A percentile compares a stretch with the other conserved stretches of the same genome.
These are phyloP conservation scores for Piloderma croceum DNA, from an alignment of 768 basidiomycete species.

Conservation along the genomic window DNA sequence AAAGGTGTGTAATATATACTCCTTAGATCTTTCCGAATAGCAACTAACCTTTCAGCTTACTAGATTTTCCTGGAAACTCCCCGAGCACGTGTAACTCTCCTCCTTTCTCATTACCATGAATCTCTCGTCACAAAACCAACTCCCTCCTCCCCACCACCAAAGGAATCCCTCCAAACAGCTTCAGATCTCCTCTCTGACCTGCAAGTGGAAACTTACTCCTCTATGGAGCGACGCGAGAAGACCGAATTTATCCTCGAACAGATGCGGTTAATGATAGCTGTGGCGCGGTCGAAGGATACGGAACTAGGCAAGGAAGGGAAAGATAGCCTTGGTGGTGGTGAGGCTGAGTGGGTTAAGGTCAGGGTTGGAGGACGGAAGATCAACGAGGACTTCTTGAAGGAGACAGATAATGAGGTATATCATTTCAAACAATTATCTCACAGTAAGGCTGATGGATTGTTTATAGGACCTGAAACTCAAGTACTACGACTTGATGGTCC, in stretches of 20 bases:
- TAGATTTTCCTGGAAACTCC: constrained; percentile 97
- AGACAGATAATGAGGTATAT: constrained; percentile 78
- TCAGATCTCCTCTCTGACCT: constrained; percentile 91
- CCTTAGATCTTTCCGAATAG: constrained; percentile 2
- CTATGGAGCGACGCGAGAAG: constrained; percentile 97
- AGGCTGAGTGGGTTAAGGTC: constrained; percentile 90
- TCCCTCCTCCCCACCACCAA: constrained; percentile 37
- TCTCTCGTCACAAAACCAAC: constrained; percentile 35
- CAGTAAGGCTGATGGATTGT: constrained; percentile 5
- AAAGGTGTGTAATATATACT: constrained; percentile 56
- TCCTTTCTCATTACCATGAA: constrained; percentile 85
- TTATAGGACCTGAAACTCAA: constrained; percentile 91
- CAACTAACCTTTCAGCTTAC: not conserved
- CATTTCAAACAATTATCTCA: not conserved
- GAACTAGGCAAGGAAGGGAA: constrained; percentile 59
- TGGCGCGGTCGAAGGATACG: constrained; percentile 71
- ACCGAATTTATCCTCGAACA: constrained; percentile 98
- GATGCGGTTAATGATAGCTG: constrained; percentile 81
- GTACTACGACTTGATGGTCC: constrained; percentile 95
- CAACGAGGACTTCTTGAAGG: constrained; percentile 88
- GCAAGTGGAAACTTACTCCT: constrained; percentile 98
- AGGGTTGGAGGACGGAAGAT: constrained; percentile 89
- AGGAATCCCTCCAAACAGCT: constrained; percentile 76
- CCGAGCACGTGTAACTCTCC: constrained; percentile 86
- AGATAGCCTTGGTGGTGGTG: constrained; percentile 62